phyloP scores from a whole-genome alignment of 345 rosid species.

The Acer negundo region DNA sequence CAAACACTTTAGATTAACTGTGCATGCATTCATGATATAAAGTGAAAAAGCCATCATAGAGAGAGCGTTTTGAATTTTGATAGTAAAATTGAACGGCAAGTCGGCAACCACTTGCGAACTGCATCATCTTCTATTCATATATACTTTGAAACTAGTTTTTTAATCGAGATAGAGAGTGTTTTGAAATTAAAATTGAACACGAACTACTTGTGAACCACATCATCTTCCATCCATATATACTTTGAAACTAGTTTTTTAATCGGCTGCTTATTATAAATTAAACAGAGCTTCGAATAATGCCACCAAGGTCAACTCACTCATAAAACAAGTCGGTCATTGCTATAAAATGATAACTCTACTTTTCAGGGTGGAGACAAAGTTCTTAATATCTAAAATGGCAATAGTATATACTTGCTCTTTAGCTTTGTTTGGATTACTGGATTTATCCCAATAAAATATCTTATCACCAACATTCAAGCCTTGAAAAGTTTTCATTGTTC shows the following conservation, averaged over 20 bases:
- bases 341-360: neutral
- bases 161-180: neutral
- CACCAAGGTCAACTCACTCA: neutral
- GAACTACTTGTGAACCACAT: conserved; percentile 2
- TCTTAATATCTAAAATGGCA: neutral
- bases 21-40: conserved; percentile 14
- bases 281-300: neutral
- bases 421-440: neutral
- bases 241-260: too few species aligned
- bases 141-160: too few species aligned
- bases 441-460: neutral
- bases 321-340: neutral
- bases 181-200: neutral
- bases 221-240: neutral
- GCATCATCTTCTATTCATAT: neutral
- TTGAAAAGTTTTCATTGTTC: neutral
- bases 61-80: too few species aligned
- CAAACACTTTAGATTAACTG: neutral
- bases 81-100: too few species aligned
- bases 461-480: neutral
- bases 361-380: conserved; percentile 17
- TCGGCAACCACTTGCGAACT: neutral
- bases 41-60: neutral
- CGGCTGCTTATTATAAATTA: too few species aligned
- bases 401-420: neutral